phyloP scores from a whole-genome alignment of 495 filamentous ascomycete genomes.

The Annulohypoxylon bovei region DNA sequence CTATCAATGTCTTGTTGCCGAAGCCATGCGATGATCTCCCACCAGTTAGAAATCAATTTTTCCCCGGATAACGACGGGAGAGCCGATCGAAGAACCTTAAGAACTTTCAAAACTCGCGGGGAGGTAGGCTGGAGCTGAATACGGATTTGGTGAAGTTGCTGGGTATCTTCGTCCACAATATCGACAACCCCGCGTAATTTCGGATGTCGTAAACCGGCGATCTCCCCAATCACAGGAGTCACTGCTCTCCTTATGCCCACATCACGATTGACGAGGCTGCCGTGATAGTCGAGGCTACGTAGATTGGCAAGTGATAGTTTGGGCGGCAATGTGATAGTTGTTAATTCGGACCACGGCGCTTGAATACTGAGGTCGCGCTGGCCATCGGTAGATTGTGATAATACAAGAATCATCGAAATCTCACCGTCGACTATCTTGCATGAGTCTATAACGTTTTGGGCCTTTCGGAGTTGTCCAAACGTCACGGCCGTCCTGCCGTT shows the following conservation, averaged over 20 bases:
- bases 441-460: conserved; percentile 75
- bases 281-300: conserved; percentile 52
- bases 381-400: conserved; percentile 71
- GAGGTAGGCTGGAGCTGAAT: conserved; percentile 73
- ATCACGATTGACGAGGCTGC: conserved; percentile 46
- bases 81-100: conserved; percentile 70
- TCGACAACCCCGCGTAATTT: conserved; percentile 68
- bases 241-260: conserved; percentile 44
- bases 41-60: conserved; percentile 75
- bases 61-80: conserved; percentile 70
- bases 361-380: conserved; percentile 74
- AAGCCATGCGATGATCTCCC: conserved; percentile 78
- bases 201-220: conserved; percentile 56
- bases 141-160: conserved; percentile 68
- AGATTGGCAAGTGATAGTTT: conserved; percentile 50
- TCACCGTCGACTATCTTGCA: conserved; percentile 76
- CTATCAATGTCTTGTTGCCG: conserved; percentile 58
- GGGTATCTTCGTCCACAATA: conserved; percentile 67
- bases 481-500: conserved; percentile 47
- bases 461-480: conserved; percentile 56
- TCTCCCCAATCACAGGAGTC: conserved; percentile 47
- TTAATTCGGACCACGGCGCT: conserved; percentile 75
- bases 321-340: conserved; percentile 63
- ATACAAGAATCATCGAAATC: conserved; percentile 72
- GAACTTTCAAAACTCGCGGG: conserved; percentile 64